Conservation (phyloP, 352 stramenopile species). For the Globisporangium carolinianum region DNA sequence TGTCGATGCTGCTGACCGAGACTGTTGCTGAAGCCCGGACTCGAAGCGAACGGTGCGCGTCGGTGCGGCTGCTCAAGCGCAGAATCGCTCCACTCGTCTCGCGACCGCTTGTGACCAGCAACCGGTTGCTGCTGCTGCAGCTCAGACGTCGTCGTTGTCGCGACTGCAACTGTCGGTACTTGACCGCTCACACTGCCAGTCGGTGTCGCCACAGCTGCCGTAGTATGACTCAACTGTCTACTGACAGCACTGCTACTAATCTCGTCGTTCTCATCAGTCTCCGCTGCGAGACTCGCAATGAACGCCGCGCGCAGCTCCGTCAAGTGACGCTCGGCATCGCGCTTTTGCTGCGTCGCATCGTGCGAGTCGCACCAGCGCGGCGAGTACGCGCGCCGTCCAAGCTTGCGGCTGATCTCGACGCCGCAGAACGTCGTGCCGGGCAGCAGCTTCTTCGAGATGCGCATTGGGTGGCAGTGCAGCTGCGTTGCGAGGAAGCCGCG, state of each 20-base stretch:
- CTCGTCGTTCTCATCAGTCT: slow-evolving; percentile 16
- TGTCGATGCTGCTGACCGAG: not conserved
- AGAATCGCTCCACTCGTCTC: not conserved
- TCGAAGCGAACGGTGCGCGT: too few relatives aligned
- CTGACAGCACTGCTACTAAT: not conserved
- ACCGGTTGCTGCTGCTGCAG: not conserved
- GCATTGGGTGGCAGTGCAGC: slow-evolving; percentile 71
- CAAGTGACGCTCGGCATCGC: slow-evolving; percentile 33
- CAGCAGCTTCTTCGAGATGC: slow-evolving; percentile 76
- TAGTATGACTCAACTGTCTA: not conserved
- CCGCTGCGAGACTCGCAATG: slow-evolving; percentile 54
- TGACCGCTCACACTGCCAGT: not conserved
- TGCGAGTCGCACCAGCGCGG: slow-evolving; percentile 43
- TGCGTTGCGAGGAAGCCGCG: slow-evolving; percentile 64
- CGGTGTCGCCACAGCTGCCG: too few relatives aligned
- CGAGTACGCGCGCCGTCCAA: slow-evolving; percentile 63
- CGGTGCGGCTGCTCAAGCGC: too few relatives aligned
- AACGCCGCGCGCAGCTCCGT: slow-evolving; percentile 34
- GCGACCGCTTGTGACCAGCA: not conserved
- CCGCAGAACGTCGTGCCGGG: slow-evolving; percentile 47
- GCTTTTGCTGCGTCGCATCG: slow-evolving; percentile 28
- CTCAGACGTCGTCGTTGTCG: not conserved
- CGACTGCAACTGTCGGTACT: not conserved
- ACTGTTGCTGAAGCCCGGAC: not conserved
- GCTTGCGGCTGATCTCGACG: slow-evolving; percentile 71